Base-by-base conservation (phyloP, 202 grass and related monocot genomes). In the Dendrocalamus latiflorus region DNA sequence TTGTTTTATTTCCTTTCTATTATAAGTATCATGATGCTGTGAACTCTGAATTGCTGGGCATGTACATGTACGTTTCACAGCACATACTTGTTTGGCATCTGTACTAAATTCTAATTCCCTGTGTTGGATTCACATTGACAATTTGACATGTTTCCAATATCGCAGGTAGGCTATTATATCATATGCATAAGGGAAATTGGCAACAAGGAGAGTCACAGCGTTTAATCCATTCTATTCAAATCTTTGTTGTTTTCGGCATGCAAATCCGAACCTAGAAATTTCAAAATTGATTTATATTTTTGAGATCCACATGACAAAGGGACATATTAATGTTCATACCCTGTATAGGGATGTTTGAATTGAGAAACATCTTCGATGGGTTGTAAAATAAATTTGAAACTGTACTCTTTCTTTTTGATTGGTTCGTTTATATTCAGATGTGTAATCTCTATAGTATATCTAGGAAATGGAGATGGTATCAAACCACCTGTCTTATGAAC, bases 211-310 rank as follows among this genome's bases (percentile, higher is more conserved):
- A 69, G n/a, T 64, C 74, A 20, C 67, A 58, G 62, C 15, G 61
- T 83, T 74, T 79, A 43, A 75, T 86, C 84, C 61, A 83, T 90
- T 90, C 74, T 86, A 83, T 90, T 90, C 84, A 79, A 86, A 83
- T 83, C 74, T 90, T 86, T 75, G 88, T 86, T 79, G 68, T 83
- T 90, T 90, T 90, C 6, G 5, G 24, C 63, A 67, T 64, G 68
- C 54, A 47, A 63, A 37, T 47, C 42, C 1, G 25, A 83, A 79
- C 51, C 22, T 22, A 63, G 22, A 68, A 72, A 77, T 72, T 25
- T 85, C 28, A 50, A 81, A 63, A 41, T 72, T 75, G 25, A 48
- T 71, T 63, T 47, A 9, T 26, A 15, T 71, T 85, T 77, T 71
- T 34, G 12, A 21, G 48, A 69, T 86, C 61, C 28, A 49, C n/a